These are phyloP conservation scores for Eutypa lata DNA, from an alignment of 2,329 filamentous ascomycete genomes.

Conservation along the genomic window DNA sequence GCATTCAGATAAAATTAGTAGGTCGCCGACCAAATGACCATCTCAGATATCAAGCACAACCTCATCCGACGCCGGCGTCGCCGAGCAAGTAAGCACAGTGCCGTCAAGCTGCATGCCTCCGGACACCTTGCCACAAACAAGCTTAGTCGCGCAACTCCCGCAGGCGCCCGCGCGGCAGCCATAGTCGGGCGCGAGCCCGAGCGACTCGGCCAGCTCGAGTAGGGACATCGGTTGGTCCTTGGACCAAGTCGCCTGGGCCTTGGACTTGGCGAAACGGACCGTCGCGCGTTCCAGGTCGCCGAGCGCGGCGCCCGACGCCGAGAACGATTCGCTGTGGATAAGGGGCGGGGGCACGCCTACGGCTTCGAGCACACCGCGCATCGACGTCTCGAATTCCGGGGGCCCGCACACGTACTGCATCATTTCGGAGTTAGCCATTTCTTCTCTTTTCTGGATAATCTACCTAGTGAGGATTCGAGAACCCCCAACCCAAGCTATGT, in stretches of 20 bases:
- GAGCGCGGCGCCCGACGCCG: slow-evolving; percentile 3
- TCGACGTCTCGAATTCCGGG: slow-evolving; percentile 11
- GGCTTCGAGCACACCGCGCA: slow-evolving; percentile 6
- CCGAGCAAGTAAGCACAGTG: slow-evolving; percentile 18
- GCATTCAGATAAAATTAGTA: too few relatives aligned
- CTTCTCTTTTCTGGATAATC: too few relatives aligned
- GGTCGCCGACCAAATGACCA: too few relatives aligned
- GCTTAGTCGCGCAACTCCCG: slow-evolving; percentile 18
- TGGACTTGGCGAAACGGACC: slow-evolving; percentile 17
- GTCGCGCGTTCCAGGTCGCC: slow-evolving; percentile 12
- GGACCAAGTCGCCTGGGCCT: slow-evolving; percentile 12
- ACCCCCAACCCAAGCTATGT: too few relatives aligned
- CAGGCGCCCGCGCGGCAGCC: slow-evolving; percentile 20
- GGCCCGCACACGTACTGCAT: slow-evolving; percentile 22
- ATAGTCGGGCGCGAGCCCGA: slow-evolving; percentile 20
- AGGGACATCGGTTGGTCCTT: slow-evolving; percentile 14
- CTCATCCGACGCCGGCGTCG: slow-evolving; percentile 16
- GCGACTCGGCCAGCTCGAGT: slow-evolving; percentile 20
- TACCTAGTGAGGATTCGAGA: too few relatives aligned
- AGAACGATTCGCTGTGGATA: slow-evolving; percentile 19
- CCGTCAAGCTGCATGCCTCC: slow-evolving; percentile 19
- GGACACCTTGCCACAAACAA: slow-evolving; percentile 17
- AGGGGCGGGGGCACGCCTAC: slow-evolving; percentile 6
- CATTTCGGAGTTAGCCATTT: too few relatives aligned
- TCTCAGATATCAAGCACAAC: slow-evolving; percentile 3